phyloP scores from a whole-genome alignment of 306 rosid species.

The Lathyrus tuberosus region DNA sequence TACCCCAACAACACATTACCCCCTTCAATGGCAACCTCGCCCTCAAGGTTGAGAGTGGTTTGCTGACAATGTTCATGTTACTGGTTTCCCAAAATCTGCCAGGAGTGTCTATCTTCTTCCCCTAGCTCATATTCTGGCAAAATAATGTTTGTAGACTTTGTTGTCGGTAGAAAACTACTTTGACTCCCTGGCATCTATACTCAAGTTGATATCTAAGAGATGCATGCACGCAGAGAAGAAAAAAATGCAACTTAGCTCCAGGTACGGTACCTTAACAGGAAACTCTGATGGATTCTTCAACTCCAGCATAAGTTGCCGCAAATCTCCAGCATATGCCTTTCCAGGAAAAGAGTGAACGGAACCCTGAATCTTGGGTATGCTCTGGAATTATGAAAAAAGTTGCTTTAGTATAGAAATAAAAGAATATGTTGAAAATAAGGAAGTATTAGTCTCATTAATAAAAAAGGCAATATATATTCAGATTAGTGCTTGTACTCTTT shows the following conservation, averaged over 20 bases:
- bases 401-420: slow-evolving; percentile 33
- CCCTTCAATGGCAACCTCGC: slow-evolving; percentile 2
- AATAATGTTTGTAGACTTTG: neutral
- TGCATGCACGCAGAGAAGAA: neutral
- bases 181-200: neutral
- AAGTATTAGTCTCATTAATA: neutral
- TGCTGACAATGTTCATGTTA: neutral
- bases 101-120: neutral
- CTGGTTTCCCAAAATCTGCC: slow-evolving; percentile 11
- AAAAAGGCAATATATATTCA: neutral
- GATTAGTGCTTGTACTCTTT: slow-evolving; percentile 1
- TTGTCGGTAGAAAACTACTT: neutral
- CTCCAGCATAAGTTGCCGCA: slow-evolving; percentile 73
- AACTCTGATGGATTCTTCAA: slow-evolving; percentile 76
- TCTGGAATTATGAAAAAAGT: slow-evolving; percentile 55
- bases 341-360: slow-evolving; percentile 63
- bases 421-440: slow-evolving; percentile 7
- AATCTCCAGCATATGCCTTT: slow-evolving; percentile 80
- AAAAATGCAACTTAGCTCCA: slow-evolving; percentile 32
- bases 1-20: neutral
- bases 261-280: slow-evolving; percentile 70
- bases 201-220: slow-evolving; percentile 5
- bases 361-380: slow-evolving; percentile 88
- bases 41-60: slow-evolving; percentile 1
- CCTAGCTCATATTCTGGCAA: neutral